phyloP scores from a whole-genome alignment of 768 basidiomycete genomes.

The Auricularia sp. region DNA sequence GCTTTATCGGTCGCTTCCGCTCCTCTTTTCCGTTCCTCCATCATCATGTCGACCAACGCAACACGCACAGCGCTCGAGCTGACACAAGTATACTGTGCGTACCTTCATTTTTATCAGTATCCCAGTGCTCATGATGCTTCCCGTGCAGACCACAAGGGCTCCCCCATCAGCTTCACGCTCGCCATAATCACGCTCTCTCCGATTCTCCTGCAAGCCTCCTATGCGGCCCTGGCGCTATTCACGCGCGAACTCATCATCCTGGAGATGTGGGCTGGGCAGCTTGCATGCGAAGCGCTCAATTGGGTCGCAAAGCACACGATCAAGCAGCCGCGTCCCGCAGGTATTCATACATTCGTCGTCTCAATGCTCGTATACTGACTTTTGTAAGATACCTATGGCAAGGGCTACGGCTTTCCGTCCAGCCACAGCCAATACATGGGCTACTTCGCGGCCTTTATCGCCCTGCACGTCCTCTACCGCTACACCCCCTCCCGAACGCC shows the following conservation, averaged over 20 bases:
- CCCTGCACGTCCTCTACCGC: slow-evolving; percentile 61
- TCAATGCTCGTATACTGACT: neutral
- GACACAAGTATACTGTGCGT: neutral
- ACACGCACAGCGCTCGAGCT: neutral
- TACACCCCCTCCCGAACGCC: slow-evolving; percentile 41
- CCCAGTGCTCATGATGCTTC: neutral
- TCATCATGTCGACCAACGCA: neutral
- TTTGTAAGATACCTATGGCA: slow-evolving; percentile 42
- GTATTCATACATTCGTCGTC: slow-evolving; percentile 27
- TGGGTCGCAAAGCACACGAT: slow-evolving; percentile 55
- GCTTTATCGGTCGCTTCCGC: no score
- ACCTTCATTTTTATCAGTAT: neutral
- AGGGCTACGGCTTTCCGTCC: slow-evolving; percentile 80
- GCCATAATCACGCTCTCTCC: slow-evolving; percentile 61
- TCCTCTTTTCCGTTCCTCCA: neutral
- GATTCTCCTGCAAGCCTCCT: slow-evolving; percentile 68
- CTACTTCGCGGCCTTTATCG: slow-evolving; percentile 68
- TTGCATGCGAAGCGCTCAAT: slow-evolving; percentile 62
- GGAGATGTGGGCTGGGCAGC: slow-evolving; percentile 76
- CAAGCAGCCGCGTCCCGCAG: slow-evolving; percentile 57
- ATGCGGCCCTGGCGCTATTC: slow-evolving; percentile 62
- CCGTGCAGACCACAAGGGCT: slow-evolving; percentile 49
- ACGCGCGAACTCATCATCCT: slow-evolving; percentile 74
- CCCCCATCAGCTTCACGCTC: slow-evolving; percentile 43
- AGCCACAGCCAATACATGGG: slow-evolving; percentile 90